These are phyloP conservation scores for Claviceps pusilla DNA, from an alignment of 2,329 filamentous ascomycete species.

Conservation along the genomic window DNA sequence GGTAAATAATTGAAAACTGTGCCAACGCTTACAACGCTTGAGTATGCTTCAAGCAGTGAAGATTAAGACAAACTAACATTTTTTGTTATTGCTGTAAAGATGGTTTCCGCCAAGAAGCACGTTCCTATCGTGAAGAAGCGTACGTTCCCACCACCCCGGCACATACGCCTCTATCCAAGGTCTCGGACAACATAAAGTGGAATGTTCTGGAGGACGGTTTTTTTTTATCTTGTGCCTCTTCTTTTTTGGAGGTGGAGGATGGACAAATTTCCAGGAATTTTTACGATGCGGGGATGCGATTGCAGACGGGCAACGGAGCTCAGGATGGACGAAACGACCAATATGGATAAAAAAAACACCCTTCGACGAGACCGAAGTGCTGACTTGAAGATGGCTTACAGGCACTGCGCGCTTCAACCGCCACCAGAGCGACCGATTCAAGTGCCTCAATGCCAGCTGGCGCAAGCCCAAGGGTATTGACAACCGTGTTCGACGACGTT, in stretches of 20 bases:
- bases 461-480: slow-evolving; percentile 99
- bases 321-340: neutral
- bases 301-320: neutral
- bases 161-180: neutral
- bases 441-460: slow-evolving; percentile 79
- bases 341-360: neutral
- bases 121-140: slow-evolving; percentile 99
- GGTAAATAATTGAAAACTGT: slow-evolving; percentile 15
- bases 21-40: no score
- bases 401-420: slow-evolving; percentile 90
- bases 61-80: slow-evolving; percentile 14
- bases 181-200: neutral
- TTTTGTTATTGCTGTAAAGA: slow-evolving; percentile 34
- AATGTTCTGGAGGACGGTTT: neutral
- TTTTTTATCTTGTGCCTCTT: no score
- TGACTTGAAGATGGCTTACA: slow-evolving; percentile 31
- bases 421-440: slow-evolving; percentile 97
- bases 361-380: slow-evolving; percentile 11
- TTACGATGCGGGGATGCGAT: no score
- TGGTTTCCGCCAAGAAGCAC: slow-evolving; percentile 99
- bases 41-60: neutral
- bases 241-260: no score
- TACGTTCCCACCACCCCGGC: slow-evolving; percentile 41
- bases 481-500: slow-evolving; percentile 91
- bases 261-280: no score